A percentile compares a stretch with the other conserved stretches of the same genome.
phyloP scores from a whole-genome alignment of 192 early-diverging fungal species.

The Linnemannia elongata region DNA sequence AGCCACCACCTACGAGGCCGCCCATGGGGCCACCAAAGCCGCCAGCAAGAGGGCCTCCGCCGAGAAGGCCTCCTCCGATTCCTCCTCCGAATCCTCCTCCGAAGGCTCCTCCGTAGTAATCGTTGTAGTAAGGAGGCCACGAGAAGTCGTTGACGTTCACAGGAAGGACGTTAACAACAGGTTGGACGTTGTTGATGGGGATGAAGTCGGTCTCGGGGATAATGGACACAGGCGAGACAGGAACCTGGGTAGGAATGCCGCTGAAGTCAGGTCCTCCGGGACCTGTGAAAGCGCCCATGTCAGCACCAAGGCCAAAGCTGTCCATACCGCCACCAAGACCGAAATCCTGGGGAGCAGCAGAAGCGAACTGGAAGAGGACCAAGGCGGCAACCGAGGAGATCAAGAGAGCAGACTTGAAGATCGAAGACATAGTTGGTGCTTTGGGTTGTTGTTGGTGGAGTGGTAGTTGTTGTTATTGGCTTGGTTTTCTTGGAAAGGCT shows the following conservation, averaged over 20 bases:
- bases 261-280: not conserved
- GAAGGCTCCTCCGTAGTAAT: not conserved
- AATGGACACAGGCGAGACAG: conserved; percentile 15
- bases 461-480: not conserved
- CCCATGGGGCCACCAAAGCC: not conserved
- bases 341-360: not conserved
- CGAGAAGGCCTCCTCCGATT: not conserved
- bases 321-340: not conserved
- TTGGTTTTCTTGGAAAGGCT: not conserved
- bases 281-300: not conserved
- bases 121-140: not conserved
- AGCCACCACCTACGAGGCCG: not conserved
- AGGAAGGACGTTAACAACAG: conserved; percentile 19
- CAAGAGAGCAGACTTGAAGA: conserved; percentile 12
- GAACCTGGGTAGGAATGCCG: not conserved
- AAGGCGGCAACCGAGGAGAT: not conserved
- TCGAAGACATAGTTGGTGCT: not conserved
- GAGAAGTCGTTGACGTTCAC: conserved; percentile 22
- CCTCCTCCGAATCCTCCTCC: not conserved
- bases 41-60: not conserved
- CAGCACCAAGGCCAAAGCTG: too few species aligned
- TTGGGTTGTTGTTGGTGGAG: not conserved
- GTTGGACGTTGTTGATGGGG: conserved; percentile 24
- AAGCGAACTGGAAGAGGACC: not conserved
- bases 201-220: conserved; percentile 20